Evolutionary conservation across 495 filamentous ascomycete genomes (phyloP), one percentile per base, ranked within the genome.

Genomic region (Penicillium salamii): DNA sequence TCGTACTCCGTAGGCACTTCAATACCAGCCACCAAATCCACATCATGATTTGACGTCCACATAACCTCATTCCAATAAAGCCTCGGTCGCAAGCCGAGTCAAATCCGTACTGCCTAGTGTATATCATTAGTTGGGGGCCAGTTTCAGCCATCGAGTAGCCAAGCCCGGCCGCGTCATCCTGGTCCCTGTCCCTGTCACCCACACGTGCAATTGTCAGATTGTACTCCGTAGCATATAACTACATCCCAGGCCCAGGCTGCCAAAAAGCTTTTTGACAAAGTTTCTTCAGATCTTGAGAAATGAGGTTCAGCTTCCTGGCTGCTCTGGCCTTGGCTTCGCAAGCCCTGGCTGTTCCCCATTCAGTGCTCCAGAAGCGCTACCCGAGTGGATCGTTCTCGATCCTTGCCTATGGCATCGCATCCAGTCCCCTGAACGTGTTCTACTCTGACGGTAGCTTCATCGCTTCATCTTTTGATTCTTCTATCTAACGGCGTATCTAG

Each of bases 391-490:
- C 55, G 5, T 62, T 62, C 36, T 45, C 41, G 3, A 34, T 62
- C 21, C 20, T 59, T 29, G 59, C 59, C 13, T 62, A 62, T 18
- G 50, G 50, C 13, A 28, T 56, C 5, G 47, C 24, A 0, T 32
- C 39, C 5, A 15, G 18, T 3, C 32, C 15, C 11, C 28, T 59
- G 13, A 38, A 43, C 3, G 34, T 61, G 0, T 61, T 63, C 19
- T 63, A 58, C 18, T 57, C 61, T 0, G 61, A 63, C 21, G 61
- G 61, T 61, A 42, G n/a, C n/a, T n/a, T n/a, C n/a, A n/a, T n/a
- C n/a, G n/a, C n/a, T n/a, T n/a, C n/a, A n/a, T n/a, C n/a, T n/a
- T n/a, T n/a, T n/a, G 19, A 20, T 14, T 34, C 14, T 24, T 7
- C 23, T 13, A 26, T 36, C 19, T 34, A 31, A 50, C 32, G 0